Evolutionary conservation across 1,284 basidiomycete species (phyloP).

Genomic region (Cystobasidiaceae sp.): DNA sequence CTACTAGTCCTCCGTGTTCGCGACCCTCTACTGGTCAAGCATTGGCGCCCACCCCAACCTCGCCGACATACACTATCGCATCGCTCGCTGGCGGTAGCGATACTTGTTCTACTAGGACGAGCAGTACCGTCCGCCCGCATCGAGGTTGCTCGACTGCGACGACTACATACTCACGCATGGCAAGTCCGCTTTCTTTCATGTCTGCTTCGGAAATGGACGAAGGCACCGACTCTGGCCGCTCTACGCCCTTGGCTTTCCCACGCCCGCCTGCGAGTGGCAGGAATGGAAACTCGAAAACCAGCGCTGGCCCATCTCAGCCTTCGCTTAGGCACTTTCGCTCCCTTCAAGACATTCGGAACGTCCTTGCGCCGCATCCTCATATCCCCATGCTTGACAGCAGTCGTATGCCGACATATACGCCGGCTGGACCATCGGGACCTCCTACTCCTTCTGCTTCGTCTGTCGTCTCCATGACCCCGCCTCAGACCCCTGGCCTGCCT

Average conservation of each 20-base stretch:
- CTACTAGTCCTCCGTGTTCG: constrained; percentile 8
- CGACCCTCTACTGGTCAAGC: not conserved
- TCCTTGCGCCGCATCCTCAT: constrained; percentile 20
- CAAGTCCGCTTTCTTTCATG: constrained; percentile 18
- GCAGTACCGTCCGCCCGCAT: constrained; percentile 10
- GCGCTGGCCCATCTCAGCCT: not conserved
- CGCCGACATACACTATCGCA: not conserved
- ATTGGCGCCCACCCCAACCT: not conserved
- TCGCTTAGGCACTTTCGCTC: constrained; percentile 35
- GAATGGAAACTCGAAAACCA: not conserved
- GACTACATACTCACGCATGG: constrained; percentile 5
- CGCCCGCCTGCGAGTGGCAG: not conserved
- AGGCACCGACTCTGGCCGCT: not conserved
- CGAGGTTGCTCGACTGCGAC: not conserved
- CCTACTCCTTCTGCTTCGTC: not conserved
- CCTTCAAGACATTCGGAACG: constrained; percentile 36
- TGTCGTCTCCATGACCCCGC: not conserved
- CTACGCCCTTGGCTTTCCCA: not conserved
- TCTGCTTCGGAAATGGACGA: not conserved
- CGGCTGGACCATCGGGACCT: not conserved
- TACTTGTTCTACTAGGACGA: constrained; percentile 1
- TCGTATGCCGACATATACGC: not conserved
- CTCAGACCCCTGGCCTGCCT: too few species aligned
- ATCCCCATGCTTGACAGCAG: not conserved
- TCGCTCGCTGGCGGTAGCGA: not conserved